Base-by-base conservation (phyloP, 176 grass and related monocot genomes). In the Phragmites australis region DNA sequence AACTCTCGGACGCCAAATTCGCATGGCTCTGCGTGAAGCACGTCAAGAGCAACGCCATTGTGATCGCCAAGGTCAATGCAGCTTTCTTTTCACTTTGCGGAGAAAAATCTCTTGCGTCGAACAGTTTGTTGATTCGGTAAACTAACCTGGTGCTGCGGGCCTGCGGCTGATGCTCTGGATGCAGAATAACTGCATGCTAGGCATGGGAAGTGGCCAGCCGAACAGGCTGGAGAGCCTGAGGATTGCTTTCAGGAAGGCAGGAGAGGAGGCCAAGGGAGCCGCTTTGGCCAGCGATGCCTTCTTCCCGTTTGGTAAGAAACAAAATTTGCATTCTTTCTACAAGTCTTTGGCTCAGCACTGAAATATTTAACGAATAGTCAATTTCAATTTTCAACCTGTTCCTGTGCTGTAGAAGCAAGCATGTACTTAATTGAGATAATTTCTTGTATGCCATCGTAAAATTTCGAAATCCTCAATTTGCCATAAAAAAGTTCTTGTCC, bases 1-100 rank as follows among this genome's bases (percentile, higher is more conserved):
- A 98, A 54, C 81, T 98, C 23, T 78, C 72, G 4, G 92, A 98
- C 31, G 92, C 92, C 5, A 88, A 84, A 32, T 98, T 98, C 17
- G 96, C 96, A 5, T 98, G 90, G 88, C 92, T 98, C 50, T 98
- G 96, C 69, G 90, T 89, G 17, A 98, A 98, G 86, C 96, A 98
- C 70, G 96, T 98, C 1, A 98, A 98, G 88, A 98, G 96, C 73
- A 98, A 98, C 5, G 96, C 96, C 48, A 94, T 95, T 31, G 96
- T 95, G 26, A 94, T 98, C 4, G 96, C 96, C 70, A 98, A 98
- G 96, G 96, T 98, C 46, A 68, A 12, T 32, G 46, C 61, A 19
- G 0, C 19, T 0, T 1, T 7, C 0, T 0, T 18, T 65, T 6
- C 8, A 6, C 4, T 48, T 29, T 18, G 29, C 1, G 9, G 25